Evolutionary conservation across 176 grass and related monocot genomes (phyloP).

Genomic region (Hordeum marinum): DNA sequence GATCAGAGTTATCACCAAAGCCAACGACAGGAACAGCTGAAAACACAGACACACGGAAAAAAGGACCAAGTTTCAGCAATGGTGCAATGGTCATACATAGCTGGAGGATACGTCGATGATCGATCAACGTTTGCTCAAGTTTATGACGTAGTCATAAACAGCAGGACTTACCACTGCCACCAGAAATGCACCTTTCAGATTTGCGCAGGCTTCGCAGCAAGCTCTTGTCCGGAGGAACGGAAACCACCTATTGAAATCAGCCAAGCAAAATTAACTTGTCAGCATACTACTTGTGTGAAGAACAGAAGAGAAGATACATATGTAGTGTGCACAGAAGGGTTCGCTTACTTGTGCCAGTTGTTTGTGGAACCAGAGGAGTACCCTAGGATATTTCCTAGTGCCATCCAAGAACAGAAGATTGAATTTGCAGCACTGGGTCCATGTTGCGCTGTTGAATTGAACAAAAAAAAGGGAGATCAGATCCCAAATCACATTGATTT

Average conservation of each 20-base stretch:
- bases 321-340: background rate
- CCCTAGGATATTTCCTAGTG: conserved; percentile 85
- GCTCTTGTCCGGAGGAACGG: conserved; percentile 74
- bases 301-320: background rate
- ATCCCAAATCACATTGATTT: conserved; percentile 3
- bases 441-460: conserved; percentile 38
- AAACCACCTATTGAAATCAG: conserved; percentile 57
- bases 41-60: background rate
- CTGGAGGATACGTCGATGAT: background rate
- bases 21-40: conserved; percentile 53
- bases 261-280: background rate
- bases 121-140: background rate
- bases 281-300: background rate
- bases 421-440: conserved; percentile 79
- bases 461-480: conserved; percentile 13
- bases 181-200: conserved; percentile 86
- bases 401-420: conserved; percentile 98
- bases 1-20: conserved; percentile 47
- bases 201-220: conserved; percentile 84
- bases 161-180: conserved; percentile 66
- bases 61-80: background rate
- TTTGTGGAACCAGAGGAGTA: conserved; percentile 87
- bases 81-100: background rate
- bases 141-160: background rate
- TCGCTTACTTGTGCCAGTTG: conserved; percentile 62